Base-by-base conservation (phyloP, 2,329 filamentous ascomycete species). In the Amauroascus niger region DNA sequence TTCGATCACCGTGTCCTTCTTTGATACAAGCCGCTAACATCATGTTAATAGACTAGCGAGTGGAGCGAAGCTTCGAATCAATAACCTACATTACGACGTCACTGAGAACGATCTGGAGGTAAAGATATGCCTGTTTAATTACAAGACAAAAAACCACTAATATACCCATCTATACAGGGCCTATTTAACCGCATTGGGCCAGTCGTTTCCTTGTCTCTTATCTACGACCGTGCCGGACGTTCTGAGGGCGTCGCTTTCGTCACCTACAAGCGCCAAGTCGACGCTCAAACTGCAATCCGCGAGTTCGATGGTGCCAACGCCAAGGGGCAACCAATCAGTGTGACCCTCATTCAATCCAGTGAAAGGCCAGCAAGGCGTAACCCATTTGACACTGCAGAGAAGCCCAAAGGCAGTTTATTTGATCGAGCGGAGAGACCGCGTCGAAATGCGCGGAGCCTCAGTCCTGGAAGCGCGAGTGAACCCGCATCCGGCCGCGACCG, bases 261-360 rank as follows among this genome's bases (percentile, higher is more conserved):
- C 47, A 90, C 85, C 7, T 95, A 94, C 71, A 79, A 83, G 60
- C 76, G 74, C 53, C 72, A 79, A 48, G 77, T 80, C 46, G 86
- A 95, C 67, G 90, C 90, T 8, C 74, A 78, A 61, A 76, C 79
- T 44, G 90, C 90, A 1, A 79, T 95, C 53, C 77, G 76, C 52
- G 85, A 95, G 62, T 96, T 86, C 65, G 84, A 96, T 65, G 88
- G 88, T 53, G 89, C 89, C 58, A 95, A 95, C 66, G 90, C 90
- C 54, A 90, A 93, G 62, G 85, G 86, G 47, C 87, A 91, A 70
- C 88, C 88, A 2, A 95, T 95, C 62, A 81, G 79, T 32, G 70
- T 95, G 54, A 80, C 79, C 0, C 73, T 91, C 30, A 67, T 91
- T 40, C 76, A 82, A n/a, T 73, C 64, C 70, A 40, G 61, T 53